These are phyloP conservation scores for Suillus tomentosus DNA, from an alignment of 768 basidiomycete species.

Conservation along the genomic window DNA sequence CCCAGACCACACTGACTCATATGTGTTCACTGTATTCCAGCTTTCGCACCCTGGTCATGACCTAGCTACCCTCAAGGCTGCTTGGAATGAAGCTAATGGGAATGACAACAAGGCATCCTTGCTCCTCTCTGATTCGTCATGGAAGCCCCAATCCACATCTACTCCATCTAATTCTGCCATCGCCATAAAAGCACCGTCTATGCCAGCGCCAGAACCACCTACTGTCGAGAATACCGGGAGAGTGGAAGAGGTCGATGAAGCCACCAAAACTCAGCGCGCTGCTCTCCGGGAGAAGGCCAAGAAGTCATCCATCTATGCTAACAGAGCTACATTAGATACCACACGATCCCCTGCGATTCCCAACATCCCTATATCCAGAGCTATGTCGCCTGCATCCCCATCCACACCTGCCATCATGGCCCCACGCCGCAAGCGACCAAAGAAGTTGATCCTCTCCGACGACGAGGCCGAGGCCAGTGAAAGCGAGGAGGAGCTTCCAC, in stretches of 20 bases:
- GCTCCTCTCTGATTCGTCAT: constrained; percentile 57
- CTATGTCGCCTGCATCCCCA: constrained; percentile 41
- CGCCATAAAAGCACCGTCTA: not conserved
- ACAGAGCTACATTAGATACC: constrained; percentile 53
- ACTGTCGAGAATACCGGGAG: constrained; percentile 51
- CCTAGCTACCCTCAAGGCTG: constrained; percentile 50
- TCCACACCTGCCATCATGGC: constrained; percentile 41
- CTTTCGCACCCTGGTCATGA: constrained; percentile 56
- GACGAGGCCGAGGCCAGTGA: constrained; percentile 58
- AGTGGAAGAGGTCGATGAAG: constrained; percentile 74
- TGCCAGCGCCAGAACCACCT: constrained; percentile 23
- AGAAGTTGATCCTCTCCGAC: constrained; percentile 68
- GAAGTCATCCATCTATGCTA: constrained; percentile 81
- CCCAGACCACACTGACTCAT: constrained; percentile 32
- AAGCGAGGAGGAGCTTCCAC: constrained; percentile 45
- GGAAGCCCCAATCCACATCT: constrained; percentile 42
- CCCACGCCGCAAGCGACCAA: constrained; percentile 53
- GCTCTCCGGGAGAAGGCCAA: constrained; percentile 76
- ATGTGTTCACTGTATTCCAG: constrained; percentile 58
- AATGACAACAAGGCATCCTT: constrained; percentile 62
- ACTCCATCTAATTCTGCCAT: constrained; percentile 22
- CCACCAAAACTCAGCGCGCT: constrained; percentile 63
- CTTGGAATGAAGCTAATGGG: constrained; percentile 64
- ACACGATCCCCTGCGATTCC: constrained; percentile 35
- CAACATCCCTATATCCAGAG: constrained; percentile 39